Percentiles rank a stretch among this genome's conserved stretches.
Conservation (phyloP, 495 filamentous ascomycete genomes). For the Penicillium daleae region DNA sequence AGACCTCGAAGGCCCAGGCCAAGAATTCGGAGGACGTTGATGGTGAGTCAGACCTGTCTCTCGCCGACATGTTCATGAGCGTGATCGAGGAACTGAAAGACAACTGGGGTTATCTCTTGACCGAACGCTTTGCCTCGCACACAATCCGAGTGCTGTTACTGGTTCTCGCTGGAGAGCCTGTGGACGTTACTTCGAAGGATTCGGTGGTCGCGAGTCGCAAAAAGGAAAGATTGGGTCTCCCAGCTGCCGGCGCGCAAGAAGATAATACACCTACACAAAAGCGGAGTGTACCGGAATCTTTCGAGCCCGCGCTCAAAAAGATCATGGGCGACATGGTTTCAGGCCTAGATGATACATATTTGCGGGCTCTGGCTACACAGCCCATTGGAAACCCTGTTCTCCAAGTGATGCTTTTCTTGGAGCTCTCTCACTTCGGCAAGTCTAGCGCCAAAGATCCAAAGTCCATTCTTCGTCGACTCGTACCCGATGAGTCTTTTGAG, state of each 20-base stretch:
- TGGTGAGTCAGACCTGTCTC: constrained; percentile 55
- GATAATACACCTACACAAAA: constrained; percentile 35
- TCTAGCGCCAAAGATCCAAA: constrained; percentile 61
- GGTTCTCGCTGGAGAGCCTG: constrained; percentile 79
- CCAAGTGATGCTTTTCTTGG: constrained; percentile 83
- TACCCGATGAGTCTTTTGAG: constrained; percentile 65
- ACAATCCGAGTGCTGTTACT: constrained; percentile 82
- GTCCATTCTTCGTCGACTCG: constrained; percentile 62
- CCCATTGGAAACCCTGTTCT: constrained; percentile 87
- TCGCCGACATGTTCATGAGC: constrained; percentile 83
- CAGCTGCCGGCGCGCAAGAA: constrained; percentile 42
- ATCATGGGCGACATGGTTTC: constrained; percentile 74
- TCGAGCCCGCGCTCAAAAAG: constrained; percentile 73
- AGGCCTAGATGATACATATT: constrained; percentile 69
- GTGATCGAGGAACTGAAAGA: constrained; percentile 83
- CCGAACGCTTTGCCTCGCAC: constrained; percentile 89
- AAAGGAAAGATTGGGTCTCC: constrained; percentile 75
- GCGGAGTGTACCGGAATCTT: constrained; percentile 75
- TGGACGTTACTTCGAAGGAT: constrained; percentile 64
- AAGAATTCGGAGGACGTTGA: constrained; percentile 39
- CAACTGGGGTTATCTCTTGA: constrained; percentile 80
- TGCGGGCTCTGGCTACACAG: constrained; percentile 82
- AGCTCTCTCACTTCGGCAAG: constrained; percentile 70
- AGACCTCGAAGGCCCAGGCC: constrained; percentile 52
- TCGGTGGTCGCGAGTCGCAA: constrained; percentile 82